Percentiles rank a stretch among this genome's conserved stretches.
Evolutionary conservation across 139 green algal genomes (phyloP).

Genomic region (Protoeuglena noctilucae): DNA sequence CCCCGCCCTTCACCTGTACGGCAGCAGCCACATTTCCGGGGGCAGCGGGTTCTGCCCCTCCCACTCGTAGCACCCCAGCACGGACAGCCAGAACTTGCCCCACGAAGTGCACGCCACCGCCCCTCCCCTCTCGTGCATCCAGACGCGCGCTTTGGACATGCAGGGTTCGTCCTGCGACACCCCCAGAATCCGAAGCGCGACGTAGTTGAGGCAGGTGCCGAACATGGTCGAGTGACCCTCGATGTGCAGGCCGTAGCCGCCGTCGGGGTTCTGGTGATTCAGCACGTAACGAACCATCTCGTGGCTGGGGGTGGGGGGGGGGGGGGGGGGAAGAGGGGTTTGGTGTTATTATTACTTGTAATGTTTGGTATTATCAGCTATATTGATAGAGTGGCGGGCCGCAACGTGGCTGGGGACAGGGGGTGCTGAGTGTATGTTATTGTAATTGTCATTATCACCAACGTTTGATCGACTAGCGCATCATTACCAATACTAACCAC

Average conservation of each 20-base stretch:
- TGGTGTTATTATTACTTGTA: too few species aligned
- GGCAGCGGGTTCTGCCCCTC: conserved; percentile 79
- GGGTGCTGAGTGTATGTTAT: too few species aligned
- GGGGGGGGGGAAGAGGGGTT: too few species aligned
- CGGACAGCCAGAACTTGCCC: conserved; percentile 98
- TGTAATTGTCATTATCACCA: too few species aligned
- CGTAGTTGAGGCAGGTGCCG: conserved; percentile 76
- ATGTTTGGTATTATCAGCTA: too few species aligned
- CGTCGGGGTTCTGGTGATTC: conserved; percentile 92
- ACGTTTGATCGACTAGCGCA: too few species aligned
- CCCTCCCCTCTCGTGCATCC: conserved; percentile 75
- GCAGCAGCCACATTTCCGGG: conserved; percentile 96
- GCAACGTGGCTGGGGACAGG: too few species aligned
- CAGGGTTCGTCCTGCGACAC: conserved; percentile 28
- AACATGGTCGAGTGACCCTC: conserved; percentile 97
- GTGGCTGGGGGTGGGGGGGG: conserved; percentile 9
- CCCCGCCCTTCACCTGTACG: too few species aligned
- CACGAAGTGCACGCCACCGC: conserved; percentile 72
- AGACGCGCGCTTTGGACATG: conserved; percentile 30
- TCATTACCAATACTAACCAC: too few species aligned
- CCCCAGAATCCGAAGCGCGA: conserved; percentile 55
- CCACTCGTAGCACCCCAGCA: conserved; percentile 86
- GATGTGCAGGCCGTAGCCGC: conserved; percentile 93
- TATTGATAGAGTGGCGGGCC: too few species aligned
- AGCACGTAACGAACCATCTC: conserved; percentile 84